phyloP scores from a whole-genome alignment of 768 basidiomycete genomes.

The Russula virescens region DNA sequence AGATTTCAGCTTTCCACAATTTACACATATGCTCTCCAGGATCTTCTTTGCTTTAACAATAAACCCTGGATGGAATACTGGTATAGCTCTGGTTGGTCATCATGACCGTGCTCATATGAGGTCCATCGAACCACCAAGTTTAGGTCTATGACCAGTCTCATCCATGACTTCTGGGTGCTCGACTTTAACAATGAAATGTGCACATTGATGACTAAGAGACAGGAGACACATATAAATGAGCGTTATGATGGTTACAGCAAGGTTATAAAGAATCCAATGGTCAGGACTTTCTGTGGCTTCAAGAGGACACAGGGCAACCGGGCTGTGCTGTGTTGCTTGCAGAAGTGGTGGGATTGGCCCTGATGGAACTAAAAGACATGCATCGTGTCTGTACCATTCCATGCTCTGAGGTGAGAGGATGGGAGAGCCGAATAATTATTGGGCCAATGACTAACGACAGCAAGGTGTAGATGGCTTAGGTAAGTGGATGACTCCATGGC shows the following conservation, averaged over 20 bases:
- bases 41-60: slow-evolving; percentile 99
- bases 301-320: slow-evolving; percentile 6
- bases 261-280: background rate
- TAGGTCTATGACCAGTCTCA: slow-evolving; percentile 83
- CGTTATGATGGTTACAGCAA: background rate
- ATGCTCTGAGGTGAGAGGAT: slow-evolving; percentile 3
- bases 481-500: no score
- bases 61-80: slow-evolving; percentile 98
- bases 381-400: slow-evolving; percentile 7
- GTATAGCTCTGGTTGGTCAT: slow-evolving; percentile 92
- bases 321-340: slow-evolving; percentile 1
- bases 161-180: slow-evolving; percentile 99
- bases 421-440: background rate
- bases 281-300: slow-evolving; percentile 15
- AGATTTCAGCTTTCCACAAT: slow-evolving; percentile 96
- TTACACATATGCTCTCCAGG: slow-evolving; percentile 96
- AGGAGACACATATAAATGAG: slow-evolving; percentile 2
- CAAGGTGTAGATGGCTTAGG: no score
- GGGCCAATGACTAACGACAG: slow-evolving; percentile 13
- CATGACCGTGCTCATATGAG: slow-evolving; percentile 96
- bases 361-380: background rate
- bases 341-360: background rate
- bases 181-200: slow-evolving; percentile 94
- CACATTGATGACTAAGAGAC: slow-evolving; percentile 71
- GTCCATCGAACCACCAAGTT: slow-evolving; percentile 96